These are phyloP conservation scores for Cryptomeria japonica DNA, from an alignment of 75 land plant genomes.

Conservation along the genomic window DNA sequence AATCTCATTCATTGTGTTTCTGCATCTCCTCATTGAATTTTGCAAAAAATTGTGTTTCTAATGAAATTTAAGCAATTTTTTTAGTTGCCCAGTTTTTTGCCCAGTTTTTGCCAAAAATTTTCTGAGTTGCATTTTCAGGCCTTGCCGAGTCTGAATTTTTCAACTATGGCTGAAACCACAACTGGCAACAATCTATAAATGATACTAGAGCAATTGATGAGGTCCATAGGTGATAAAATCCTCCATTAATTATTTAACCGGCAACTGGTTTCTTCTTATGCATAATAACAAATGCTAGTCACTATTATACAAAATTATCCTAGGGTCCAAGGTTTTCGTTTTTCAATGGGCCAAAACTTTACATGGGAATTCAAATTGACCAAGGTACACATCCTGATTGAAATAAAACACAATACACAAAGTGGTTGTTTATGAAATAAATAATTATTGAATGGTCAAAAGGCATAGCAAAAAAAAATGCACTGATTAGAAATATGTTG, in stretches of 20 bases:
- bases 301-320: background rate
- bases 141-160: too few species aligned
- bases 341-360: background rate
- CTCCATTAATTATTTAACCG: background rate
- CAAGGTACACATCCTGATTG: background rate
- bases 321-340: background rate
- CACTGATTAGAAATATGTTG: too few species aligned
- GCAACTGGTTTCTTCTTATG: background rate
- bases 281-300: background rate
- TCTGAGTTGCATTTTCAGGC: too few species aligned
- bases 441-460: too few species aligned
- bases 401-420: background rate
- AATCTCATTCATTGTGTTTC: background rate
- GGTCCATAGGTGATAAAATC: background rate
- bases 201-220: background rate
- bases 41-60: too few species aligned
- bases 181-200: conserved; percentile 3
- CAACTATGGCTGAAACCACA: background rate
- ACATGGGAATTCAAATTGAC: background rate
- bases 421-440: background rate
- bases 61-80: too few species aligned
- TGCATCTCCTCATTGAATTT: too few species aligned
- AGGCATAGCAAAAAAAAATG: too few species aligned
- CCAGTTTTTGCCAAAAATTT: too few species aligned
- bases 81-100: too few species aligned